Evolutionary conservation across 495 filamentous ascomycete species (phyloP).

Genomic region (Neurospora pannonica): DNA sequence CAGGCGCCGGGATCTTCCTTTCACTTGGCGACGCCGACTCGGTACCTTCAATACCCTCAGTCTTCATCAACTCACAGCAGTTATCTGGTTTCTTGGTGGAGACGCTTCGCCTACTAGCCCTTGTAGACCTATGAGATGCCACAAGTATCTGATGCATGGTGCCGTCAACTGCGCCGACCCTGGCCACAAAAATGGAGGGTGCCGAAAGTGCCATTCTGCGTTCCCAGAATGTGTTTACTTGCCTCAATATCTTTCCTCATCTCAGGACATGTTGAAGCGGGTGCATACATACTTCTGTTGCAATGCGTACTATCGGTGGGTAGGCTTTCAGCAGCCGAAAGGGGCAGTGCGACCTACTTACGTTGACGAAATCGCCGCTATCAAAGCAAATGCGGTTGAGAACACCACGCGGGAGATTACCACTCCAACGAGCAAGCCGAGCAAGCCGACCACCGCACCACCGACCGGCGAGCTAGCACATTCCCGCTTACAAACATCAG

Average conservation of each 20-base stretch:
- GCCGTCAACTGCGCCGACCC: neutral
- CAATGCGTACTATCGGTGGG: neutral
- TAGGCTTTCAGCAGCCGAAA: neutral
- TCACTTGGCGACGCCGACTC: fast-evolving
- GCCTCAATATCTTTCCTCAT: neutral
- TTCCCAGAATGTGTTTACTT: neutral
- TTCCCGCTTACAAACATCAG: no score
- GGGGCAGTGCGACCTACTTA: neutral
- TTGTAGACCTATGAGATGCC: neutral
- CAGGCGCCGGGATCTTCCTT: neutral
- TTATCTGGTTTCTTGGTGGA: neutral
- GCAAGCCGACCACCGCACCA: neutral
- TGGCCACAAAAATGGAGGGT: neutral
- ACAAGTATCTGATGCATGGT: neutral
- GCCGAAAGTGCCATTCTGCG: fast-evolving
- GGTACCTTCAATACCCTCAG: neutral
- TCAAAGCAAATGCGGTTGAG: neutral
- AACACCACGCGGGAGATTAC: neutral
- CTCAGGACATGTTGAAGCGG: neutral
- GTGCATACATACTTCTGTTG: neutral
- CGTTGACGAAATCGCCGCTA: neutral
- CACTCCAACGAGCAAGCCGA: neutral
- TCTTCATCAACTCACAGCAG: neutral
- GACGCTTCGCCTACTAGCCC: neutral
- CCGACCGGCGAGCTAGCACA: neutral